Evolutionary conservation across 2,329 filamentous ascomycete genomes (phyloP).

Genomic region (Colletotrichum incanum): DNA sequence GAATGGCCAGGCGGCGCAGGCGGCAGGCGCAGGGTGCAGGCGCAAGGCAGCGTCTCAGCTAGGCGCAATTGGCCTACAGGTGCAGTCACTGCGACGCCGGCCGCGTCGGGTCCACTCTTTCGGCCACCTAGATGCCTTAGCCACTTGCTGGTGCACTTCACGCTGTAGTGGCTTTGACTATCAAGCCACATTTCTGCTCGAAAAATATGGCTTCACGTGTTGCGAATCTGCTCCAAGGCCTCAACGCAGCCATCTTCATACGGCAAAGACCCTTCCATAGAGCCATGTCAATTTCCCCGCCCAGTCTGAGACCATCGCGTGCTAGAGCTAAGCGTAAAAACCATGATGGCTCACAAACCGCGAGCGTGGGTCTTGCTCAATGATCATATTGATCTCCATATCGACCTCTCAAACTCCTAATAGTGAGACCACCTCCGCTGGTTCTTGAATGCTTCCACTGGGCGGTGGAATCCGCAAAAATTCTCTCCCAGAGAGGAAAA

Average conservation of each 20-base stretch:
- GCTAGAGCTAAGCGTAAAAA: not conserved
- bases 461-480: constrained; percentile 20
- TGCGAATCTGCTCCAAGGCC: not conserved
- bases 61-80: constrained; percentile 4
- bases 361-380: not conserved
- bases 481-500: constrained; percentile 18
- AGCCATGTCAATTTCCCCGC: not conserved
- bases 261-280: not conserved
- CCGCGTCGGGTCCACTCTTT: not conserved
- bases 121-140: not conserved
- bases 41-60: constrained; percentile 9
- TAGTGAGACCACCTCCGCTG: constrained; percentile 9
- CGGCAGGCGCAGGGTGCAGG: constrained; percentile 14
- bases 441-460: constrained; percentile 32
- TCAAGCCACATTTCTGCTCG: not conserved
- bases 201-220: not conserved
- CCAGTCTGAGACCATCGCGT: not conserved
- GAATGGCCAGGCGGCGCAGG: constrained; percentile 20
- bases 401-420: constrained; percentile 18
- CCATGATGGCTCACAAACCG: not conserved
- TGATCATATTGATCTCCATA: constrained; percentile 6
- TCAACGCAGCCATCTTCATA: not conserved
- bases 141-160: not conserved
- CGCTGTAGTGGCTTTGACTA: not conserved
- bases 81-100: not conserved